Percentiles rank a stretch among this genome's conserved stretches.
These are phyloP conservation scores for Calonectria pseudoreteaudii DNA, from an alignment of 2,329 filamentous ascomycete species.

Conservation along the genomic window DNA sequence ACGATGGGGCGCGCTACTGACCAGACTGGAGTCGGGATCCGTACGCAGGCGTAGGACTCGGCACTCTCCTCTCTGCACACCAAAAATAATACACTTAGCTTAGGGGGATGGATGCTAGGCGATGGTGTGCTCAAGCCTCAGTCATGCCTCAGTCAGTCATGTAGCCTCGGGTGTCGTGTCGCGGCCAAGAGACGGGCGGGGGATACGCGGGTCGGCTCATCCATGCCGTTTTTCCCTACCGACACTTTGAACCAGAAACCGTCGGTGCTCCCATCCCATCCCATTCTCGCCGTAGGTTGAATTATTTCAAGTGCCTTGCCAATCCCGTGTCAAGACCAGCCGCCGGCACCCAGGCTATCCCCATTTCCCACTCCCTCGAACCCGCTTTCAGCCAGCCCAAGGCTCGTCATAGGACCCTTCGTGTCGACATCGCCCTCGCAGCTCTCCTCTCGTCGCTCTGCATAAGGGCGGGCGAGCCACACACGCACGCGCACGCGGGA, in stretches of 20 bases:
- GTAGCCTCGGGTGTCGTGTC: constrained; percentile 15
- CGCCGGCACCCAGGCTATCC: neutral
- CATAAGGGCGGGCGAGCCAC: constrained; percentile 13
- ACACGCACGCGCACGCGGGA: neutral
- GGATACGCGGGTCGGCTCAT: constrained; percentile 20
- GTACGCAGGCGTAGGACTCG: neutral
- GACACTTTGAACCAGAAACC: constrained; percentile 10
- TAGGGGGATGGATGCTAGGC: neutral
- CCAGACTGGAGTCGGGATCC: neutral
- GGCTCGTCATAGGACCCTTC: constrained; percentile 1
- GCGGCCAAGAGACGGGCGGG: constrained; percentile 8
- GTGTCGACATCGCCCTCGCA: neutral
- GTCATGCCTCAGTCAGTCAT: neutral
- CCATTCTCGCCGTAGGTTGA: constrained; percentile 2
- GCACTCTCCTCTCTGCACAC: neutral
- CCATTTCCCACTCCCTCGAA: neutral
- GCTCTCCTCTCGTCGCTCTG: neutral
- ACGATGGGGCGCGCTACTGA: constrained; percentile 5
- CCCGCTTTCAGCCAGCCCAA: constrained; percentile 4
- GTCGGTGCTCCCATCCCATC: constrained; percentile 14
- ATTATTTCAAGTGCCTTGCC: constrained; percentile 9
- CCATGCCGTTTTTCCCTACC: constrained; percentile 11
- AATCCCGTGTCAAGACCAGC: constrained; percentile 3
- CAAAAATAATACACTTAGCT: constrained; percentile 7
- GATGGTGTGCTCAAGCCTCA: constrained; percentile 29